Evolutionary conservation across 2,329 filamentous ascomycete species (phyloP).

Genomic region (Aureobasidium sp.): DNA sequence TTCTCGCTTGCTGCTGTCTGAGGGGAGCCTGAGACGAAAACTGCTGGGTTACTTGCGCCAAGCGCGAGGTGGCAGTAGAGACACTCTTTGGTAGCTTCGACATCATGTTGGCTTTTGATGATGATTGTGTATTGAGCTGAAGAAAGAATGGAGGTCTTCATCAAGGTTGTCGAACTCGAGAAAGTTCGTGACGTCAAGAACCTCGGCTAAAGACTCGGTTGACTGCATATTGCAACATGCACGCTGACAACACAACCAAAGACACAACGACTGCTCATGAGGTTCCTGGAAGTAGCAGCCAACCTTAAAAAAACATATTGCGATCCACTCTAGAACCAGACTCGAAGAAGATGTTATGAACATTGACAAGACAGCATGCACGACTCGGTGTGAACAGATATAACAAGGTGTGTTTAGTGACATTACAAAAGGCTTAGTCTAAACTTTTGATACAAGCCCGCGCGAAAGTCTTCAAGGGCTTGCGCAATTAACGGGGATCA

Average conservation of each 20-base stretch:
- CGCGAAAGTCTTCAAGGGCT: background rate
- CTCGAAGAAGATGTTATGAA: no score
- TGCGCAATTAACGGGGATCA: background rate
- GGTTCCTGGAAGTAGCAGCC: background rate
- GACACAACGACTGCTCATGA: background rate
- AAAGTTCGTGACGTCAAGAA: background rate
- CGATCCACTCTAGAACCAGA: no score
- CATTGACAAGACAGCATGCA: no score
- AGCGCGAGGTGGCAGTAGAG: constrained; percentile 20
- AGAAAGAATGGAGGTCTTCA: background rate
- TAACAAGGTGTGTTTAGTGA: background rate
- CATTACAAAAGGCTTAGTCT: constrained; percentile 6
- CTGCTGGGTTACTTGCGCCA: constrained; percentile 22
- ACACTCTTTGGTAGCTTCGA: constrained; percentile 17
- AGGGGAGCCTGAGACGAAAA: constrained; percentile 22
- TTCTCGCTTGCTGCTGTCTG: constrained; percentile 20
- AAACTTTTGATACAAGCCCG: constrained; percentile 10
- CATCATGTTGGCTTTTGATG: constrained; percentile 8
- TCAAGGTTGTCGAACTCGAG: background rate
- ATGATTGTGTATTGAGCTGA: background rate
- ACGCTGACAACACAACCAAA: background rate
- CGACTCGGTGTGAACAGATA: background rate
- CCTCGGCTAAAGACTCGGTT: background rate
- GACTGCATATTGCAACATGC: background rate
- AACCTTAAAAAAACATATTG: no score